Percentiles rank a stretch among this genome's conserved stretches.
Evolutionary conservation across 345 rosid species (phyloP).

Genomic region (Brassica nigra): DNA sequence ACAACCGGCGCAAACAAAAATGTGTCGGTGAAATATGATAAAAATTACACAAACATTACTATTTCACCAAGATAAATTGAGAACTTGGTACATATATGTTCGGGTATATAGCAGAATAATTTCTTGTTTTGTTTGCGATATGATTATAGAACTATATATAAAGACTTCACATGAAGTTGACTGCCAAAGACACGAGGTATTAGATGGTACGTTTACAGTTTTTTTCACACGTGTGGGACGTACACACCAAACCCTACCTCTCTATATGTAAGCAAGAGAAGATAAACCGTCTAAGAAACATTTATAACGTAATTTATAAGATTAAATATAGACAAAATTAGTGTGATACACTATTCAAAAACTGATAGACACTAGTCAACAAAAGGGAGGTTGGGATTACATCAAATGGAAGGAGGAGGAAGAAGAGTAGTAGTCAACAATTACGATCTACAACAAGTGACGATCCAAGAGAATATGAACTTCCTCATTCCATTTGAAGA

Average conservation of each 20-base stretch:
- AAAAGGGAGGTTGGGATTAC: background rate
- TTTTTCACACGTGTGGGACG: conserved; percentile 35
- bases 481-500: conserved; percentile 74
- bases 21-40: background rate
- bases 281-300: conserved; percentile 24
- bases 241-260: conserved; percentile 42
- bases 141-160: conserved; percentile 5
- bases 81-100: background rate
- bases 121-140: background rate
- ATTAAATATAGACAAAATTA: conserved; percentile 11
- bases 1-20: background rate
- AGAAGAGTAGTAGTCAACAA: conserved; percentile 44
- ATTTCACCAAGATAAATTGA: background rate
- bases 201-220: conserved; percentile 21
- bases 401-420: conserved; percentile 55
- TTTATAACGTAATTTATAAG: conserved; percentile 20
- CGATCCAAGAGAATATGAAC: conserved; percentile 67
- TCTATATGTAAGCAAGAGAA: conserved; percentile 39
- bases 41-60: background rate
- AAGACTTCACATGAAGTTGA: conserved; percentile 42
- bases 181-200: conserved; percentile 37
- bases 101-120: background rate
- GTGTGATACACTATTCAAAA: conserved; percentile 28
- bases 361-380: conserved; percentile 30
- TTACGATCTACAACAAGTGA: conserved; percentile 63